Evolutionary conservation across 768 basidiomycete genomes (phyloP), one percentile per base, ranked within the genome.

Genomic region (Amanita jacksonii): DNA sequence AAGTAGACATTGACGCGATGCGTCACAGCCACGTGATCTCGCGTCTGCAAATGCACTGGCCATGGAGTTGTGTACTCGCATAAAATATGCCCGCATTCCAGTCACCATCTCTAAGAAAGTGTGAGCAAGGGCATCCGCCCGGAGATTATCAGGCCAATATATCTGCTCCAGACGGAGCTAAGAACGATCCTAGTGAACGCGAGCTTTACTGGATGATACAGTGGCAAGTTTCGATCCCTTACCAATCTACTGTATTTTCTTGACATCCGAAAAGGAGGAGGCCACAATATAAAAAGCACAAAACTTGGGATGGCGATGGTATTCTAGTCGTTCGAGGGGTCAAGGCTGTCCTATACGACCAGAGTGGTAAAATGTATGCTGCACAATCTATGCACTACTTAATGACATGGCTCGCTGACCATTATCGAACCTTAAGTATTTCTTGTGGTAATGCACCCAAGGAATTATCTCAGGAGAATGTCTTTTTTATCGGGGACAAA

Each of bases 231-330:
- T 31, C 35, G 40, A 13, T 3, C 22, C 25, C 41, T 15, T 30
- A 22, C n/a, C 20, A 15, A 12, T 24, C 12, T n/a, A n/a, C n/a
- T n/a, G n/a, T n/a, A 44, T 13, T 33, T 8, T 7, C 16, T 24
- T 8, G 28, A 31, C 15, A 42, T n/a, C 5, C 12, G 22, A 1
- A 28, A 25, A 85, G 82, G 84, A 65, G 84, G 47, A 72, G 65
- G 35, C 79, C 71, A 34, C 84, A 88, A 59, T 66, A 69, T 30
- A 85, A 77, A 64, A 92, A 92, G 61, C 81, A 91, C 54, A 89
- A 90, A 59, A 89, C 84, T 0, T 93, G 90, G 90, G 88, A 92
- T 41, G 88, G 85, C 28, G 86, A 82, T 53, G 81, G 71, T 28
- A 69, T 83, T n/a, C 67, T 86, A 4, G 74, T 76, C 8, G 64